Evolutionary conservation across 2,329 filamentous ascomycete genomes (phyloP), one percentile per base, ranked within the genome.

Genomic region (Aspergillus spinulosporus): DNA sequence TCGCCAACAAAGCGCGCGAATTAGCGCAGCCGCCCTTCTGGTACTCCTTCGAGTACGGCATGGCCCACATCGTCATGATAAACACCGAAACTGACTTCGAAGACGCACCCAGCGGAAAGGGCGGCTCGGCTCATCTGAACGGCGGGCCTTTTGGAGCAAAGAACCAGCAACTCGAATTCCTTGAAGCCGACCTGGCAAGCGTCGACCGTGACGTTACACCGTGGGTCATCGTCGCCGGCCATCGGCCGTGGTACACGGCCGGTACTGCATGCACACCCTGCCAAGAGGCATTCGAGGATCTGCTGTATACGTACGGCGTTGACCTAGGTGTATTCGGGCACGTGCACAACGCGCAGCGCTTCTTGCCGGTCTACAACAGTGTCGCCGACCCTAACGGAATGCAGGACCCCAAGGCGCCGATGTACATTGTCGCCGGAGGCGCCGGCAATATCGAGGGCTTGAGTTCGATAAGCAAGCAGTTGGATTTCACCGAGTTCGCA

Each of bases 31-130:
- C 81, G 12, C 79, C 81, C 0, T 83, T 84, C 63, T 84, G 82
- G 82, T 84, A 82, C 71, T 82, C 79, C 0, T 85, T 84, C 64
- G 82, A 84, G 58, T 83, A 84, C 66, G 82, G 82, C 57, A 80
- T 83, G 78, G 75, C 72, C 0, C 82, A 84, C 65, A 67, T 82
- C 52, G 71, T 78, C 36, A 81, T 82, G 79, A 75, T 84, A 58
- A 72, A 84, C 71, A 84, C 81, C 0, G 82, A 84, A 62, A 84
- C 82, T 1, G 82, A 84, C 68, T 83, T 84, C 59, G 62, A 74
- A 3, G 54, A 75, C 44, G 81, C 80, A 0, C 82, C 82, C 0
- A 79, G 82, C 51, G 71, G 68, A 0, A 65, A 66, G 0, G 74
- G 66, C 5, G 78, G 78, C 1, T 76, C 74, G 0, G 74, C 77